Percentiles rank a stretch among this genome's conserved stretches.
These are phyloP conservation scores for Solanum hybrid DNA, from an alignment of 305 asterid genomes.

Conservation along the genomic window DNA sequence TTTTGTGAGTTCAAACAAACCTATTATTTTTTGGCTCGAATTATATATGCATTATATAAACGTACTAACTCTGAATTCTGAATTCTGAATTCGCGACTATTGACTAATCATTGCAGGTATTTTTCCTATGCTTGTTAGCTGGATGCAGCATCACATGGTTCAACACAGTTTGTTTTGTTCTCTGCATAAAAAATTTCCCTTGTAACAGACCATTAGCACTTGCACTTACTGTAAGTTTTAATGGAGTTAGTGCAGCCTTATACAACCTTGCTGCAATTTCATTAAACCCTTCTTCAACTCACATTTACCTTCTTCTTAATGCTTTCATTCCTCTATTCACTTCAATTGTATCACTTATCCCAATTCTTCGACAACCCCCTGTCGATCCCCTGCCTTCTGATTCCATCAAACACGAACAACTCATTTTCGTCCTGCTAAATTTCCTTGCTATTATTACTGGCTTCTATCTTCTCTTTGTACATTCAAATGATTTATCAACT, in stretches of 20 bases:
- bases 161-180: conserved; percentile 81
- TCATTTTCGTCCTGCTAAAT: conserved; percentile 42
- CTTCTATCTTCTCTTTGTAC: conserved; percentile 64
- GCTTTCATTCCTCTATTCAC: conserved; percentile 59
- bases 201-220: conserved; percentile 64
- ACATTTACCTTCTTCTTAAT: conserved; percentile 68
- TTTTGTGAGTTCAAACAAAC: neutral
- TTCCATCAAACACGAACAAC: conserved; percentile 38
- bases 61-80: neutral
- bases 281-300: conserved; percentile 38
- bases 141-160: conserved; percentile 95
- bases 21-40: neutral
- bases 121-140: conserved; percentile 61
- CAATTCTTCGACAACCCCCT: conserved; percentile 57
- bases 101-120: conserved; percentile 35
- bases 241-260: conserved; percentile 77
- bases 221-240: conserved; percentile 73
- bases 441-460: conserved; percentile 56
- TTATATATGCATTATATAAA: neutral
- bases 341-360: conserved; percentile 38
- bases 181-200: conserved; percentile 74
- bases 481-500: conserved; percentile 20
- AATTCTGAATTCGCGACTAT: neutral
- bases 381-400: conserved; percentile 22
- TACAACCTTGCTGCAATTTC: conserved; percentile 67